Percentiles rank a stretch among this genome's conserved stretches.
Conservation (phyloP, 2,329 filamentous ascomycete species). For the Alternaria sp. region DNA sequence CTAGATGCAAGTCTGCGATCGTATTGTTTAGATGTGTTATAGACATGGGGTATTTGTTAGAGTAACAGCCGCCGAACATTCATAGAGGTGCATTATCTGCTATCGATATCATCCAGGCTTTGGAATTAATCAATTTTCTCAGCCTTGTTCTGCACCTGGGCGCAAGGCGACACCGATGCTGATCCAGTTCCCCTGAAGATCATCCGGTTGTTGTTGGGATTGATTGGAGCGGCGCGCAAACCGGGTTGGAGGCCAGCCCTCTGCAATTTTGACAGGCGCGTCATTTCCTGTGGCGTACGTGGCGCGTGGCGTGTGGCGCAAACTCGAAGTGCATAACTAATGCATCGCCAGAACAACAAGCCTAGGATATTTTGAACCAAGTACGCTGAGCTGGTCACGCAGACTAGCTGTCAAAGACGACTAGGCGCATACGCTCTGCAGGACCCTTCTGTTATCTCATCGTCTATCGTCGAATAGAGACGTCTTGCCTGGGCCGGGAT, state of each 20-base stretch:
- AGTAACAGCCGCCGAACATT: background rate
- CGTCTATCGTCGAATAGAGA: slow-evolving; percentile 9
- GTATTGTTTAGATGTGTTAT: slow-evolving; percentile 10
- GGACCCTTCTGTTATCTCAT: slow-evolving; percentile 9
- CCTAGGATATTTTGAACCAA: background rate
- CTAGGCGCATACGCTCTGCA: slow-evolving; percentile 21
- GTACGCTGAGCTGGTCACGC: slow-evolving; percentile 10
- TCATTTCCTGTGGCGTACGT: slow-evolving; percentile 14
- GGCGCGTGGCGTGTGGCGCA: slow-evolving; percentile 5
- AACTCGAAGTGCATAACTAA: background rate
- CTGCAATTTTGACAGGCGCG: background rate
- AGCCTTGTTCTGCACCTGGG: slow-evolving; percentile 5
- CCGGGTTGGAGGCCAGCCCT: background rate
- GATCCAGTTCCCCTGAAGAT: slow-evolving; percentile 21
- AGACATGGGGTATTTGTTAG: slow-evolving; percentile 17
- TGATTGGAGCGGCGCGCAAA: slow-evolving; percentile 11
- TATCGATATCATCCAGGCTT: background rate
- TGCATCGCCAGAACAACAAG: background rate
- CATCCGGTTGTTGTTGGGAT: slow-evolving; percentile 2
- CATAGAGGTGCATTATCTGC: background rate
- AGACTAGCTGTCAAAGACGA: slow-evolving; percentile 4
- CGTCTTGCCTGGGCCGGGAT: background rate
- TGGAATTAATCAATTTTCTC: background rate
- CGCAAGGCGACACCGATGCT: background rate
- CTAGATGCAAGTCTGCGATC: background rate